phyloP scores from a whole-genome alignment of 2,329 filamentous ascomycete genomes.

The Coniosporium tulheliwenetii region DNA sequence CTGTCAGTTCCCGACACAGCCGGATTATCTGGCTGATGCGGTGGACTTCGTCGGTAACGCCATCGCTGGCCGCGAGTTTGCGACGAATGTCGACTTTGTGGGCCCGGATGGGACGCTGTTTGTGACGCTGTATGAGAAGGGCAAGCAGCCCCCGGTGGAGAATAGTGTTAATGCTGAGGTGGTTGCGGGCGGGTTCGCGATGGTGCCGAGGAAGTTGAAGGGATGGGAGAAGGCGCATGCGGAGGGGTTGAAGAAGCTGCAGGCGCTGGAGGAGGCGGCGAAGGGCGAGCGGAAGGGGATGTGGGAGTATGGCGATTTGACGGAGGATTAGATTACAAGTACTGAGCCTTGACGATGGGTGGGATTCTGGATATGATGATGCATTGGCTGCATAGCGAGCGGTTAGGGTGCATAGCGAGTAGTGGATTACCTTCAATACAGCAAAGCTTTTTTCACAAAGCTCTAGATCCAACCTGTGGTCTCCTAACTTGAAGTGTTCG shows the following conservation, averaged over 20 bases:
- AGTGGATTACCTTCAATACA: no score
- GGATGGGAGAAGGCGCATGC: conserved; percentile 71
- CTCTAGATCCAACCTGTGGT: no score
- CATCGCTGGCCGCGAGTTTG: conserved; percentile 61
- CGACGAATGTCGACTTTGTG: conserved; percentile 80
- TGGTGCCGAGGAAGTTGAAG: conserved; percentile 87
- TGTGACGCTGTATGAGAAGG: conserved; percentile 76
- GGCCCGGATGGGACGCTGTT: conserved; percentile 66
- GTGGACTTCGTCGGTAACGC: conserved; percentile 59
- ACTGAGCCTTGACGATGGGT: no score
- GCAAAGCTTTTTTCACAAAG: no score
- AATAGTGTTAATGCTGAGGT: conserved; percentile 86
- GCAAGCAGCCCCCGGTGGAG: conserved; percentile 41
- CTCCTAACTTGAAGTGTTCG: no score
- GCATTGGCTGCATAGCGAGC: no score
- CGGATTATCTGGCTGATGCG: conserved; percentile 73
- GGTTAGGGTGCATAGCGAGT: no score
- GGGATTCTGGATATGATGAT: no score
- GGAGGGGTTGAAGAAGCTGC: conserved; percentile 55
- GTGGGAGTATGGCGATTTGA: conserved; percentile 98
- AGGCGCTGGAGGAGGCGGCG: conserved; percentile 59
- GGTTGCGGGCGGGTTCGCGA: conserved; percentile 66
- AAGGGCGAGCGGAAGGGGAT: conserved; percentile 72
- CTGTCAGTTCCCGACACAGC: conserved; percentile 67
- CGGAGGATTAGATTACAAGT: conserved; percentile 44